Conservation (phyloP, 139 green algal species). For the Volvox reticuliferus region DNA sequence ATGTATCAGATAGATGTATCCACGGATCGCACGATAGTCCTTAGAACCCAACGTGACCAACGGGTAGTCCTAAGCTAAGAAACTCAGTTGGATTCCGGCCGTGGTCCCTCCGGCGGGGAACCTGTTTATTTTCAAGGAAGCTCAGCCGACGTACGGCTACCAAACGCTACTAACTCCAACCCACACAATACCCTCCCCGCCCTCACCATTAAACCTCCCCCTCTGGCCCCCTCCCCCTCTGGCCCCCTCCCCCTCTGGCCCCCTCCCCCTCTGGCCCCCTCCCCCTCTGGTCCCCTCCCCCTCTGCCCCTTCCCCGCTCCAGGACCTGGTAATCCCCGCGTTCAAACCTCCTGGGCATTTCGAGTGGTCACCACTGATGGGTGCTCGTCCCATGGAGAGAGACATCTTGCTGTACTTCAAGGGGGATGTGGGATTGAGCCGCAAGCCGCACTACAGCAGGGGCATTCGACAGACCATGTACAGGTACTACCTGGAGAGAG, state of each 20-base stretch:
- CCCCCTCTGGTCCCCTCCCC: background rate
- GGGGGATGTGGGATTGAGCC: conserved; percentile 9
- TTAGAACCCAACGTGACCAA: no score
- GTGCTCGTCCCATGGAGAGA: conserved; percentile 6
- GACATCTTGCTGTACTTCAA: conserved; percentile 63
- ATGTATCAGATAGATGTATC: no score
- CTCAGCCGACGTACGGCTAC: no score
- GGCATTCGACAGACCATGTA: conserved; percentile 41
- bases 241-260: background rate
- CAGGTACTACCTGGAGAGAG: conserved; percentile 5
- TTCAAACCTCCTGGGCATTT: conserved; percentile 53
- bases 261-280: background rate
- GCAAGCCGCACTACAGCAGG: background rate
- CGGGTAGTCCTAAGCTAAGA: no score
- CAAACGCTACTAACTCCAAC: no score
- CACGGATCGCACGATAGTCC: no score
- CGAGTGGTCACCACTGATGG: conserved; percentile 51
- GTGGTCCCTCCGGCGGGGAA: no score
- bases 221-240: no score
- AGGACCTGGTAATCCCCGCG: conserved; percentile 66
- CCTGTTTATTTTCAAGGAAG: no score
- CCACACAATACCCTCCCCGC: background rate
- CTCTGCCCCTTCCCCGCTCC: background rate
- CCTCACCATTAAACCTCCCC: background rate
- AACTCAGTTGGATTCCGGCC: no score